Conservation (phyloP, 371 early-diverging fungal genomes). For the Smittium mucronatum region DNA sequence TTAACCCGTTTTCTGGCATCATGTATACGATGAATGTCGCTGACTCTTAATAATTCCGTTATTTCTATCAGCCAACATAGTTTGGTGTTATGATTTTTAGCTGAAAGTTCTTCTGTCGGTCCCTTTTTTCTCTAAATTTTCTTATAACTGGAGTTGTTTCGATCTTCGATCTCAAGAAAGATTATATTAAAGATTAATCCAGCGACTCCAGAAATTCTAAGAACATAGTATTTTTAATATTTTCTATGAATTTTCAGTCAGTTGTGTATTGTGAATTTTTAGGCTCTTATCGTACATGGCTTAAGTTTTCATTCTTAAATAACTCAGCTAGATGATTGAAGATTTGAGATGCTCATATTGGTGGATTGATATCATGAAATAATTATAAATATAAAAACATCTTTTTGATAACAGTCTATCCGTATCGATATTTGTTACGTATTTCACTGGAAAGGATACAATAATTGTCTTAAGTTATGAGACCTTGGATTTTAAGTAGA, state of each 20-base stretch:
- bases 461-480: background rate
- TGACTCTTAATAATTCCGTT: background rate
- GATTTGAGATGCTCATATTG: background rate
- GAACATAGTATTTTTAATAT: background rate
- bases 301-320: background rate
- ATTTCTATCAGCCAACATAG: background rate
- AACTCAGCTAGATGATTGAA: background rate
- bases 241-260: background rate
- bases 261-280: background rate
- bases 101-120: background rate
- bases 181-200: background rate
- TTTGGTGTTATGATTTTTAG: background rate
- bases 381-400: background rate
- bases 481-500: background rate
- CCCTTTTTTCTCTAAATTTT: background rate
- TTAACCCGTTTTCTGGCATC: background rate
- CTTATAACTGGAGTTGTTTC: background rate
- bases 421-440: background rate
- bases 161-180: background rate
- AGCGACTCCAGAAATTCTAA: background rate
- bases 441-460: background rate
- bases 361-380: background rate
- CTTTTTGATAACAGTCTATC: background rate
- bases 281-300: background rate
- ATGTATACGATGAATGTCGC: background rate